Conservation (phyloP, 169 alveolate genomes). For the Plasmodium relictum region DNA sequence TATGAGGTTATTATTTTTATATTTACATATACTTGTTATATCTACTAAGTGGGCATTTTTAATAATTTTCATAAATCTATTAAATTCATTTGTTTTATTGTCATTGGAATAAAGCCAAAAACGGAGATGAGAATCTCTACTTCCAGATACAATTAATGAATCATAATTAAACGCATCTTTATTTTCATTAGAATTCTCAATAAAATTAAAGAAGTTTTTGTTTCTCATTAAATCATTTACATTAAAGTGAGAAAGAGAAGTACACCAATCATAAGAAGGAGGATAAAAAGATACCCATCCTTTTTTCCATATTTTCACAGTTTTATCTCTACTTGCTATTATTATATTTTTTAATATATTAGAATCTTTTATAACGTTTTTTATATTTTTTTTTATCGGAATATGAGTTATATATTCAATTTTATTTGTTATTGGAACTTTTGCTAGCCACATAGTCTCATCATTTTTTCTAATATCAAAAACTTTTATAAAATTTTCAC, state of each 20-base stretch:
- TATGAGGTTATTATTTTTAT: conserved; percentile 13
- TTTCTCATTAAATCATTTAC: conserved; percentile 39
- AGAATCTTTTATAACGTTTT: conserved; percentile 31
- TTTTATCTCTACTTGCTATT: conserved; percentile 63
- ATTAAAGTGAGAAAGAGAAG: conserved; percentile 37
- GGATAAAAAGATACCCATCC: conserved; percentile 75
- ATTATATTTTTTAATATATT: conserved; percentile 57
- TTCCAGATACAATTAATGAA: conserved; percentile 60
- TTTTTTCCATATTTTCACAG: conserved; percentile 65
- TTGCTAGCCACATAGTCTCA: conserved; percentile 62
- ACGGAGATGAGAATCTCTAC: conserved; percentile 69
- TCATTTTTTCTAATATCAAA: conserved; percentile 65
- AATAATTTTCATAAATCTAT: conserved; percentile 56
- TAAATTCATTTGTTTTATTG: conserved; percentile 41
- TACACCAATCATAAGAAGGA: conserved; percentile 67
- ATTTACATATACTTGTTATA: conserved; percentile 45
- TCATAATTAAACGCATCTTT: conserved; percentile 29
- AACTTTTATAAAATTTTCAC: conserved; percentile 65
- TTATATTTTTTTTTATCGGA: conserved; percentile 41
- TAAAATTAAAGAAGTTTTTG: not conserved
- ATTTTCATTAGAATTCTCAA: not conserved
- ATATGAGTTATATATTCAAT: conserved; percentile 56
- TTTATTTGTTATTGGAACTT: conserved; percentile 61
- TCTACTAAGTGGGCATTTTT: conserved; percentile 59
- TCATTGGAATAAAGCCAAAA: conserved; percentile 69